Percentiles rank a stretch among this genome's conserved stretches.
These are phyloP conservation scores for Termitomyces eurrhizus DNA, from an alignment of 768 basidiomycete species.

Conservation along the genomic window DNA sequence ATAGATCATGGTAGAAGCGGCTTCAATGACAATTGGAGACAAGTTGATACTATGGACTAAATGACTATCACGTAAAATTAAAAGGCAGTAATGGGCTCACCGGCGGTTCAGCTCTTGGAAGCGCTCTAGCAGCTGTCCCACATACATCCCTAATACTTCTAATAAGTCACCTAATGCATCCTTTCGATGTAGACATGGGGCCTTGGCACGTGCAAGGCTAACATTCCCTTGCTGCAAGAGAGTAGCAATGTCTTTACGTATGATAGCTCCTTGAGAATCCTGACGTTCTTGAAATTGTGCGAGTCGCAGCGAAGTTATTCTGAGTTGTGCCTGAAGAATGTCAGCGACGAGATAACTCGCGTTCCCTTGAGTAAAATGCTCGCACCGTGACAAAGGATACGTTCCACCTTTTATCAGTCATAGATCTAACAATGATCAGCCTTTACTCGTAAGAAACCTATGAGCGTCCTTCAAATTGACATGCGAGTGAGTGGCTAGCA, in stretches of 20 bases:
- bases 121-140: slow-evolving; percentile 58
- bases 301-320: slow-evolving; percentile 58
- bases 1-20: slow-evolving; percentile 64
- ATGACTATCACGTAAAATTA: slow-evolving; percentile 3
- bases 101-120: slow-evolving; percentile 52
- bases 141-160: slow-evolving; percentile 61
- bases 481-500: neutral
- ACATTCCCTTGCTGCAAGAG: slow-evolving; percentile 59
- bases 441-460: neutral
- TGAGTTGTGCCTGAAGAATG: slow-evolving; percentile 52
- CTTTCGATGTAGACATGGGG: slow-evolving; percentile 60
- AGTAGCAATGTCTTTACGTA: slow-evolving; percentile 64
- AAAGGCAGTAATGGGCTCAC: slow-evolving; percentile 26
- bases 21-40: slow-evolving; percentile 57
- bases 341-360: slow-evolving; percentile 5
- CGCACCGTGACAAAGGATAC: slow-evolving; percentile 33
- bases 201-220: slow-evolving; percentile 66
- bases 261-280: slow-evolving; percentile 59
- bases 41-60: slow-evolving; percentile 30
- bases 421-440: neutral
- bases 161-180: slow-evolving; percentile 60
- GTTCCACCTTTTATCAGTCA: slow-evolving; percentile 28
- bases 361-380: neutral
- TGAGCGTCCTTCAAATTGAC: neutral
- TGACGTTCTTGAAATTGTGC: slow-evolving; percentile 69